Base-by-base conservation (phyloP, 2,329 filamentous ascomycete genomes). In the Anthostomella pinea region DNA sequence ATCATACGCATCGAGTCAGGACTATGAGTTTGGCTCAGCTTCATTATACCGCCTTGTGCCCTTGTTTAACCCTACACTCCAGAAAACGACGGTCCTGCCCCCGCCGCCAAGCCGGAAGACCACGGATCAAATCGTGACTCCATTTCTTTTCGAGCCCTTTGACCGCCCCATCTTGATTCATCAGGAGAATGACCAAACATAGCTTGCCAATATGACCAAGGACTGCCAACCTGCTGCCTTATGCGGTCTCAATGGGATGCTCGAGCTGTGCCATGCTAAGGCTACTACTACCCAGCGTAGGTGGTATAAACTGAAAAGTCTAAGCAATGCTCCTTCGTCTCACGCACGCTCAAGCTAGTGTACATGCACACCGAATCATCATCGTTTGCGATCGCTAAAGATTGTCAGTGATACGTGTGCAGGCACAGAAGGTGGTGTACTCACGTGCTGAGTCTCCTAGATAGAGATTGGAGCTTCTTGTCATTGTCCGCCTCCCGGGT, bases 391-490 rank as follows among this genome's bases (percentile, higher is more conserved):
- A 48, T 64, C 60, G 43, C 61, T 64, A 10, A 10, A 18, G 7
- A 15, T 13, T 8, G 21, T 51, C 23, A 43, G 44, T n/a, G 18
- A 42, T 34, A 20, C 8, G n/a, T 34, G 24, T 36, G n/a, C 13
- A 15, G 9, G 18, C 18, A 25, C 23, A 2, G 17, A 20, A 31
- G 9, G 14, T 10, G 36, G 8, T n/a, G 21, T n/a, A 73, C 87
- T 87, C 70, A 97, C 93, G 94, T 95, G 84, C 89, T 96, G 56
- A 98, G 85, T 63, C 91, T 81, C 65, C 93, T 78, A 17, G 89
- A 93, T 42, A 98, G 79, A 46, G 85, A 83, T 54, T 91, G 87
- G 57, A 98, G 66, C 55, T 87, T 86, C 59, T 82, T 81, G 58
- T 48, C 93, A 59, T 96, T 95, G 50, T 95, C 90, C 14, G 93